Base-by-base conservation (phyloP, 2,329 filamentous ascomycete genomes). In the Calcarisporium arbuscula region DNA sequence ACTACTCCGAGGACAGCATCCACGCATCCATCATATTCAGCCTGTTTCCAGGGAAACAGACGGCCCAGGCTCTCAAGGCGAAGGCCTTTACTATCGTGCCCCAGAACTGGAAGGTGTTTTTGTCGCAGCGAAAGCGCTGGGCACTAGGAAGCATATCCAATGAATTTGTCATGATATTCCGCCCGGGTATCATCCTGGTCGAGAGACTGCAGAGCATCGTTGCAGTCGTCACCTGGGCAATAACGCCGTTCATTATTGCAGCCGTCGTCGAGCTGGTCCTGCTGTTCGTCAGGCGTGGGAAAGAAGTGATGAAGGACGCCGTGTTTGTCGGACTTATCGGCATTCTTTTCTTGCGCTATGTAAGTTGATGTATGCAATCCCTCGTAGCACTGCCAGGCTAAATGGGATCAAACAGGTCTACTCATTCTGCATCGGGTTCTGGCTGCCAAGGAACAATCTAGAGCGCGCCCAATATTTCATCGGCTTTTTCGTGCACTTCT, bases 91-190 rank as follows among this genome's bases (percentile, higher is more conserved):
- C 67, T 2, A 62, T 65, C 18, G 65, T 67, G 1, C 65, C 65
- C 0, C 62, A 64, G 35, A 54, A 47, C 23, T 61, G 63, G 57
- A 60, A 56, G 18, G 67, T 71, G 1, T 71, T 69, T 31, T 47
- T 70, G 18, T 67, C 64, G 5, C 67, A 70, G 48, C 58, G 67
- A 6, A 65, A 68, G 48, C 59, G 67, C 0, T 70, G 67, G 65
- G 64, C 67, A 1, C 46, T 71, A 8, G 67, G 65, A 1, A 65
- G 64, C 22, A 68, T 65, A 19, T 62, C 61, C 5, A 70, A 70
- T 42, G 67, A 72, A 45, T 60, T 70, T 18, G 60, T 68, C 47
- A 62, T 70, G 53, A 57, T 68, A n/a, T 60, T 64, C 34, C 55
- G 63, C 0, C 58, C 58, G 2, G 60, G 64, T 1, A 64, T 62